Base-by-base conservation (phyloP, 129 eudicot genomes). In the Artemisia argyi region DNA sequence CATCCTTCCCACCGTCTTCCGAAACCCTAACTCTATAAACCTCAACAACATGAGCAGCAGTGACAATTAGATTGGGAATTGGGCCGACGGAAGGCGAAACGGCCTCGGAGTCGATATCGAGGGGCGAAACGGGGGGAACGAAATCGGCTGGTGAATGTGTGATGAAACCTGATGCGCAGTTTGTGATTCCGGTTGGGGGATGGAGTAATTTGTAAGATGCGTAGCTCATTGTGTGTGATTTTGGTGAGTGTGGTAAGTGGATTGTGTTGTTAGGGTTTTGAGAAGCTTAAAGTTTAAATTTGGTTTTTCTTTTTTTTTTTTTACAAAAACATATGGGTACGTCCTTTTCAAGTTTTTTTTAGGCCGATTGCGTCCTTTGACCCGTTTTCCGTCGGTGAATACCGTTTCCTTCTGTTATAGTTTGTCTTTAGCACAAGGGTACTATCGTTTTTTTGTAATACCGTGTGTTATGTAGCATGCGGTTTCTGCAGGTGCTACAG, bases 181-280 rank as follows among this genome's bases (percentile, higher is more conserved):
- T 85, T 80, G 90, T 96, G 76, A 94, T 84, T 71, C 96, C 98
- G 77, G 97, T 94, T 13, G 98, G 87, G 51, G 82, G 85, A 63
- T 94, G 98, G 97, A 94, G 86, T 87, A 88, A 76, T 71, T 88
- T 94, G 93, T 75, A 88, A 55, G 93, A 97, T 18, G 98, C 98
- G 96, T 73, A 94, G 67, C 98, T 94, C 98, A 94, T 94, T 60
- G 44, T n/a, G 20, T 3, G 18, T 17, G 32, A 7, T 11, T 61
- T 61, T 9, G 50, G 17, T 60, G 49, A 30, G 35, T 30, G 35
- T 30, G 35, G 35, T 4, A 0, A 30, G 35, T 26, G 71, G 48
- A n/a, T 73, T 35, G 51, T 67, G 66, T 4, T 58, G 49, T 20
- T 51, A 68, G 76, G 46, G 39, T 30, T 60, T 59, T 66, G 10